Evolutionary conservation across 139 green algal genomes (phyloP).

Genomic region (Haematococcus sp.): DNA sequence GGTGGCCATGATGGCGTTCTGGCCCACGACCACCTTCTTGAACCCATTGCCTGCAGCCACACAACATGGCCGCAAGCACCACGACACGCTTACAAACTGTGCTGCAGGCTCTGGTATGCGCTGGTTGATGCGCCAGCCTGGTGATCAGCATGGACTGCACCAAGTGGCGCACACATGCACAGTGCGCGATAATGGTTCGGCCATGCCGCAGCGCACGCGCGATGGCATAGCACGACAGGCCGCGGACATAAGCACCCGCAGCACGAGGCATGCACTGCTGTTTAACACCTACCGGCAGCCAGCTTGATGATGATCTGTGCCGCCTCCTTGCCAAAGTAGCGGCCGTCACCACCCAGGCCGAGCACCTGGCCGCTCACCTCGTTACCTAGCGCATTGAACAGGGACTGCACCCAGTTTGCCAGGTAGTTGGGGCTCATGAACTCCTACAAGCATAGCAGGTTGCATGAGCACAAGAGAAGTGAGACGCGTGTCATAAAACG

Average conservation of each 20-base stretch:
- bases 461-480: background rate
- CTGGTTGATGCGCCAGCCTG: too few relatives aligned
- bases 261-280: too few relatives aligned
- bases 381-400: slow-evolving; percentile 89
- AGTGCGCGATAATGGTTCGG: too few relatives aligned
- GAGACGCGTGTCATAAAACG: too few relatives aligned
- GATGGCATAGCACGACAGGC: too few relatives aligned
- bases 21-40: slow-evolving; percentile 84
- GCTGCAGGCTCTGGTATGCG: too few relatives aligned
- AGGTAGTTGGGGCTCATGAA: slow-evolving; percentile 96
- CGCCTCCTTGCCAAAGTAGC: slow-evolving; percentile 98
- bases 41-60: slow-evolving; percentile 70
- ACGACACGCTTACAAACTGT: too few relatives aligned
- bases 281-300: slow-evolving; percentile 50
- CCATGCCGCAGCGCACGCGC: too few relatives aligned
- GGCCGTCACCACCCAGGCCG: slow-evolving; percentile 94
- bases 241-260: too few relatives aligned
- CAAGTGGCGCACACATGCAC: too few relatives aligned
- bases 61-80: too few relatives aligned
- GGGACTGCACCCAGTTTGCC: slow-evolving; percentile 97
- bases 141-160: too few relatives aligned
- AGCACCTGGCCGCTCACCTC: slow-evolving; percentile 86
- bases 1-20: slow-evolving; percentile 95
- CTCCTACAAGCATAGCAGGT: slow-evolving; percentile 34
- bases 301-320: slow-evolving; percentile 97